Percentiles rank a stretch among this genome's conserved stretches.
These are phyloP conservation scores for Iris pallida DNA, from an alignment of 116 monocot species.

Conservation along the genomic window DNA sequence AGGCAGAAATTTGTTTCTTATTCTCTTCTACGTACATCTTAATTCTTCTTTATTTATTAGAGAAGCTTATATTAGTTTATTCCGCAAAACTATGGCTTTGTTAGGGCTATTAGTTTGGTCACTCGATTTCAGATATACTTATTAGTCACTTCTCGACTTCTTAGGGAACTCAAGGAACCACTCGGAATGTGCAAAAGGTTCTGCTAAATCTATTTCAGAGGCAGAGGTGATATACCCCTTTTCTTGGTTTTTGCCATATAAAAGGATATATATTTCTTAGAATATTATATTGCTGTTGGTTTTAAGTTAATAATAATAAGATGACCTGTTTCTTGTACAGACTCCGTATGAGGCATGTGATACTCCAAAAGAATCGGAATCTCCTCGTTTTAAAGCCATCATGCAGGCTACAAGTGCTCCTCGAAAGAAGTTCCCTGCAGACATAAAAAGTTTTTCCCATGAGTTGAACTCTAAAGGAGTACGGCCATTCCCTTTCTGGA, in stretches of 20 bases:
- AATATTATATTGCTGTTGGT: neutral
- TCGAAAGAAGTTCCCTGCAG: slow-evolving; percentile 63
- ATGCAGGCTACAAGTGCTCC: slow-evolving; percentile 88
- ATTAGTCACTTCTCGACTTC: neutral
- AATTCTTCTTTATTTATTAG: too few relatives aligned
- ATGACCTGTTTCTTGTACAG: slow-evolving; percentile 30
- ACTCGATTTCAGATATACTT: too few relatives aligned
- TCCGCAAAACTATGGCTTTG: too few relatives aligned
- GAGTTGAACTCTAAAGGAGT: slow-evolving; percentile 83
- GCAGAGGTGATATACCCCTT: slow-evolving; percentile 54
- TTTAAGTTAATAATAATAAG: too few relatives aligned
- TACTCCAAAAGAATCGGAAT: slow-evolving; percentile 85
- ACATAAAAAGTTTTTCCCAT: slow-evolving; percentile 90
- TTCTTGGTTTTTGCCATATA: too few relatives aligned
- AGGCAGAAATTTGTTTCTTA: too few relatives aligned
- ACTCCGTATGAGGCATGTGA: slow-evolving; percentile 65
- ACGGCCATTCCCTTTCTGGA: slow-evolving; percentile 72
- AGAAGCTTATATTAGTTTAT: too few relatives aligned
- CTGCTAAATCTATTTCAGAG: slow-evolving; percentile 37
- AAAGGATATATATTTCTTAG: too few relatives aligned
- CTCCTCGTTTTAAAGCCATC: slow-evolving; percentile 88
- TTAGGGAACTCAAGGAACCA: slow-evolving; percentile 59
- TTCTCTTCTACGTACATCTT: too few relatives aligned
- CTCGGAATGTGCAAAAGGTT: slow-evolving; percentile 36
- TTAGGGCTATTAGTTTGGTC: too few relatives aligned